Base-by-base conservation (phyloP, 129 eudicot species). In the Chrysanthemum makinoi region DNA sequence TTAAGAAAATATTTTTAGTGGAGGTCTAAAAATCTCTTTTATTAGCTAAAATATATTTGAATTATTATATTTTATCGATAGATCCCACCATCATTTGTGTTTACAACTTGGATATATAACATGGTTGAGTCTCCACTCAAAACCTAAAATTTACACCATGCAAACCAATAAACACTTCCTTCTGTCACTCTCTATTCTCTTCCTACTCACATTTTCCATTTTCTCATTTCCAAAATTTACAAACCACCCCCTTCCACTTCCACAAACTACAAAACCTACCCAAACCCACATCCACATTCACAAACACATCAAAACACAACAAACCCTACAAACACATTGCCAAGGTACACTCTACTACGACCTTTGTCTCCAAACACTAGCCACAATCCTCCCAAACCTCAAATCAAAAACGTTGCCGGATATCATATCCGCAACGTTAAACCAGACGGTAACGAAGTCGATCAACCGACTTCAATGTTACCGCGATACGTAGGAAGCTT, bases 321-420 rank as follows among this genome's bases (percentile, higher is more conserved):
- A 79, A 77, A 46, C 77, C 8, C 89, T 94, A 0, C 39, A 69
- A 10, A 43, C 89, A 35, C 67, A 83, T 56, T 93, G 98, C 83
- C 65, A 87, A 0, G 98, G 83, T 74, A 69, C 96, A 14, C 80
- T 93, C 6, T 85, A 89, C 82, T 88, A 80, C 18, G 75, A 82
- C 8, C 95, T 85, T 24, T 93, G 98, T 68, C 77, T 82, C n/a
- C 58, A 89, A 55, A 87, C 96, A 8, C 87, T 93, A 19, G 58
- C 92, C 69, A 61, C 81, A 46, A 52, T 85, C 78, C 81, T 87
- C 64, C 96, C 87, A 17, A 78, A 82, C 14, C 95, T 93, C 72
- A 86, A 67, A 18, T 73, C 69, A 1, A 87, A 82, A 70, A 62
- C 98, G 11, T 68, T 93, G 4, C 85, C 92, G 47, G 90, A 89